Evolutionary conservation across 805 yeast species (phyloP).

Genomic region (Metschnikowia colocasiae): DNA sequence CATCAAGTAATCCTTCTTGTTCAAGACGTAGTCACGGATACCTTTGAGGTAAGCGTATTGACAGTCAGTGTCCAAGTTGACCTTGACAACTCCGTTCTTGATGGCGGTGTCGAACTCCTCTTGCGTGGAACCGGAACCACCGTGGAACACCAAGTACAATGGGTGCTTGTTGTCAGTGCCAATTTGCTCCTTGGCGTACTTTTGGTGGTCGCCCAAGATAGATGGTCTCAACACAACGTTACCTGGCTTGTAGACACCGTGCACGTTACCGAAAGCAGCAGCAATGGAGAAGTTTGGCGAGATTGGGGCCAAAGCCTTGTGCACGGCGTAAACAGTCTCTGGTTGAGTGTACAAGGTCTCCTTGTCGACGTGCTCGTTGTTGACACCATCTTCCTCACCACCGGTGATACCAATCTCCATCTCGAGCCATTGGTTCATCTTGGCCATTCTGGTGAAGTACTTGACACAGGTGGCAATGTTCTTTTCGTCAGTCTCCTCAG

Average conservation of each 20-base stretch:
- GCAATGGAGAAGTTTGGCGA: conserved; percentile 99
- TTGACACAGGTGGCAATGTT: conserved; percentile 91
- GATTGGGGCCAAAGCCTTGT: conserved; percentile 85
- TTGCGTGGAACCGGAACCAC: conserved; percentile 98
- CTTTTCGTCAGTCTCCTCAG: conserved; percentile 95
- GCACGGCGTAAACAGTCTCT: conserved; percentile 88
- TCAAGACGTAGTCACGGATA: conserved; percentile 94
- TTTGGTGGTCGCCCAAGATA: conserved; percentile 94
- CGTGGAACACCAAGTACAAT: conserved; percentile 98
- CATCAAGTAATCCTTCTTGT: conserved; percentile 91
- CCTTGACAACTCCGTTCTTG: conserved; percentile 94
- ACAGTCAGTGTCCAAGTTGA: conserved; percentile 98
- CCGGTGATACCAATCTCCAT: conserved; percentile 99
- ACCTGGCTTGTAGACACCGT: conserved; percentile 99
- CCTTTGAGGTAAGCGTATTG: conserved; percentile 97
- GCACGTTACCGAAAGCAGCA: conserved; percentile 99
- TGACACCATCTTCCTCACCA: conserved; percentile 99
- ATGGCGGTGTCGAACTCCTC: conserved; percentile 90
- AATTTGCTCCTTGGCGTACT: conserved; percentile 69
- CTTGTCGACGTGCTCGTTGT: conserved; percentile 90
- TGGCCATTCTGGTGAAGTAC: conserved; percentile 92
- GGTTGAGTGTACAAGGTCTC: conserved; percentile 90
- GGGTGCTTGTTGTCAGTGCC: conserved; percentile 59
- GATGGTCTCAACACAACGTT: conserved; percentile 91
- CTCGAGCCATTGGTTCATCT: conserved; percentile 96